Percentiles rank a stretch among this genome's conserved stretches.
Conservation (phyloP, 768 basidiomycete species). For the Xerocomus potaroensis region DNA sequence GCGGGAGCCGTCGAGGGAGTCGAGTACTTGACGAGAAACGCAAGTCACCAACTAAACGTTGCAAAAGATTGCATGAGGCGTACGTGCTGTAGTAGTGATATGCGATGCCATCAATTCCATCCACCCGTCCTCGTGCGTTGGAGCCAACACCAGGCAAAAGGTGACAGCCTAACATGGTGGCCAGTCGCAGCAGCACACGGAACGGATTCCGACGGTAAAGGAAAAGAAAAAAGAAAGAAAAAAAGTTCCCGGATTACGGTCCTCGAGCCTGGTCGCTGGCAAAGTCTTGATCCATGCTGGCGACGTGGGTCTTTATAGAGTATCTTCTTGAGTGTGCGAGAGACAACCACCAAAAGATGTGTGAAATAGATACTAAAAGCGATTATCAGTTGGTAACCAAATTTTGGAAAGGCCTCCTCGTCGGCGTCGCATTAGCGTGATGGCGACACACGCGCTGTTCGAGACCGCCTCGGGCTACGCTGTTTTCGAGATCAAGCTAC, state of each 20-base stretch:
- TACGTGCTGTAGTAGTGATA: not conserved
- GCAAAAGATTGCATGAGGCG: conserved; percentile 7
- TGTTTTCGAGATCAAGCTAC: conserved; percentile 80
- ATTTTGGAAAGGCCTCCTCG: conserved; percentile 23
- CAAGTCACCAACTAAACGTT: not conserved
- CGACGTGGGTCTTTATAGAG: too few relatives aligned
- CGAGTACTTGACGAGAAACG: not conserved
- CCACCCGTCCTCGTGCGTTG: conserved; percentile 1
- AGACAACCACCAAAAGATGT: not conserved
- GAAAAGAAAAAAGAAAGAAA: too few relatives aligned
- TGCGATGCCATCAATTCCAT: too few relatives aligned
- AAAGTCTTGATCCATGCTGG: not conserved
- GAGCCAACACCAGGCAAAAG: not conserved
- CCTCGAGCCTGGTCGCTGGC: not conserved
- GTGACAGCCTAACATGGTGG: too few relatives aligned
- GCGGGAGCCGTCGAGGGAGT: not conserved
- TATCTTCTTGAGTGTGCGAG: too few relatives aligned
- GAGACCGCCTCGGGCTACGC: conserved; percentile 95
- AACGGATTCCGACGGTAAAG: too few relatives aligned
- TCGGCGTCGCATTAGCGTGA: conserved; percentile 31
- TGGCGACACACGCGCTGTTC: conserved; percentile 86
- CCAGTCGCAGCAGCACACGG: too few relatives aligned
- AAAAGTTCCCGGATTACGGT: not conserved
- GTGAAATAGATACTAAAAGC: conserved; percentile 3
- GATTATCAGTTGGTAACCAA: conserved; percentile 9